These are phyloP conservation scores for Paracorniculantispora psalliotae DNA, from an alignment of 2,329 filamentous ascomycete species.

Conservation along the genomic window DNA sequence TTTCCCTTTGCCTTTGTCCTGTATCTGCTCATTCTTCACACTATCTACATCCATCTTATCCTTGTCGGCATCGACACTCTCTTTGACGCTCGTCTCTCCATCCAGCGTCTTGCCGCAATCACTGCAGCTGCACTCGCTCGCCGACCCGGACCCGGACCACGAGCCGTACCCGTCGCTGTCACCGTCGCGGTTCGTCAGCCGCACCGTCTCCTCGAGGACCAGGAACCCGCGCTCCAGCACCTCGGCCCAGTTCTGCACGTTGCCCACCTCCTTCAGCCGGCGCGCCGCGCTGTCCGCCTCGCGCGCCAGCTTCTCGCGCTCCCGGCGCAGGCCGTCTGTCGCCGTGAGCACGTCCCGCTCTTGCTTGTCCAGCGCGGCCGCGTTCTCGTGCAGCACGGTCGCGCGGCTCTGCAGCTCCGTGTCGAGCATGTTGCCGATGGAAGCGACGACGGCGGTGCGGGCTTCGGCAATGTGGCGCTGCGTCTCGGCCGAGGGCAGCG, in stretches of 20 bases:
- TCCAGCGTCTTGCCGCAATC: constrained; percentile 26
- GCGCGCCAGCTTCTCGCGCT: constrained; percentile 61
- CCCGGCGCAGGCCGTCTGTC: constrained; percentile 54
- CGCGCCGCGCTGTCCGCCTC: constrained; percentile 58
- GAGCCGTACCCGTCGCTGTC: constrained; percentile 7
- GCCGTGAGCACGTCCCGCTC: constrained; percentile 59
- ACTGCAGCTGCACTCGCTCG: constrained; percentile 32
- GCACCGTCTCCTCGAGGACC: constrained; percentile 59
- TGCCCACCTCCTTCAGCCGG: constrained; percentile 70
- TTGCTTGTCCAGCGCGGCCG: constrained; percentile 59
- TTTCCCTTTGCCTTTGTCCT: constrained; percentile 14
- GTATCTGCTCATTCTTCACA: constrained; percentile 13
- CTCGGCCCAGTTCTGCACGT: constrained; percentile 85
- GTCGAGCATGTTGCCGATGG: constrained; percentile 66
- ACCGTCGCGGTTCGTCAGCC: constrained; percentile 40
- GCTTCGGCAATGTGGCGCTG: constrained; percentile 50
- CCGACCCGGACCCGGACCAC: constrained; percentile 18
- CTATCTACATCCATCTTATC: constrained; percentile 14
- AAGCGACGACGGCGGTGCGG: constrained; percentile 54
- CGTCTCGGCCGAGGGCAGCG: constrained; percentile 37
- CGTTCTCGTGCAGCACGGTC: constrained; percentile 63
- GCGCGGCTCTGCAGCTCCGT: constrained; percentile 64
- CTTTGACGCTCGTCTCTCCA: constrained; percentile 16
- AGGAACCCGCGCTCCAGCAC: constrained; percentile 66
- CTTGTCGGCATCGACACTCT: constrained; percentile 1